Base-by-base conservation (phyloP, 352 stramenopile species). In the Peronospora destructor region DNA sequence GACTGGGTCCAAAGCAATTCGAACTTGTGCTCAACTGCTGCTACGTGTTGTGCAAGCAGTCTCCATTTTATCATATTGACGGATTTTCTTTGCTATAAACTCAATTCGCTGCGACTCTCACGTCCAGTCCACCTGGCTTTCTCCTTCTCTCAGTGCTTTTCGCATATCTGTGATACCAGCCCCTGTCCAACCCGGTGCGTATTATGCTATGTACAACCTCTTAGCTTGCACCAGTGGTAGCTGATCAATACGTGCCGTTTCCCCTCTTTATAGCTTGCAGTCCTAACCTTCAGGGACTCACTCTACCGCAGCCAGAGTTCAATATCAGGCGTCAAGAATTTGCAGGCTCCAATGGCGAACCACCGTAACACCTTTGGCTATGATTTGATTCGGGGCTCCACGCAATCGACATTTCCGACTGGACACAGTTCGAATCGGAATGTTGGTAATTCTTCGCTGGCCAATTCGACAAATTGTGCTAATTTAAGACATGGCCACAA, bases 401-500 rank as follows among this genome's bases (percentile, higher is more conserved):
- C 36, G 9, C 40, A 49, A 34, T 52, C 52, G n/a, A 59, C 46
- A n/a, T 59, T 42, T 2, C 51, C 34, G 11, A 57, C 57, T 14
- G 34, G 38, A 29, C 56, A 40, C 14, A 39, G 37, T 26, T 56
- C 35, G 8, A 41, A n/a, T 10, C 52, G 30, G 1, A 32, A 50
- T 43, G 53, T 44, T 16, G 33, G 48, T n/a, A 42, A 59, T 35
- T 49, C 32, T 1, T 53, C 37, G 16, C 45, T 66, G 41, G 58
- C 36, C 26, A 64, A 59, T 19, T 61, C 58, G 25, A 51, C 49
- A 3, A 57, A 51, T 21, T 66, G 58, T 44, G 46, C 53, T 0
- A 66, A 62, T 14, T 23, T 66, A n/a, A 34, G 53, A 51, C 52
- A 62, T 66, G 52, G 58, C 29, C 49, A 59, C 46, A 54, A 50